A percentile compares a stretch with the other conserved stretches of the same genome.
phyloP scores from a whole-genome alignment of 495 filamentous ascomycete species.

The Penicillium ochrochloron region DNA sequence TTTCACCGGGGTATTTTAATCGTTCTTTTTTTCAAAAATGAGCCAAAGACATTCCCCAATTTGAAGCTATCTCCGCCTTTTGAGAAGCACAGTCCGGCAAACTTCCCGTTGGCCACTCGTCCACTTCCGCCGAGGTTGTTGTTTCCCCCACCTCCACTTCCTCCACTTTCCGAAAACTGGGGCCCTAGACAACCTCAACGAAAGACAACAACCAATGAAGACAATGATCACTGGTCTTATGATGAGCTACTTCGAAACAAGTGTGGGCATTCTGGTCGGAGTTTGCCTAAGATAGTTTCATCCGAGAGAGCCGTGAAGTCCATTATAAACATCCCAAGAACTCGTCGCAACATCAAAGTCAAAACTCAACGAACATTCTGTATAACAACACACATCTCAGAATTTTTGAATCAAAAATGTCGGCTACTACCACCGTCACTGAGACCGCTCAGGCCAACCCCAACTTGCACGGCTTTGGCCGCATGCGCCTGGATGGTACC shows the following conservation, averaged over 20 bases:
- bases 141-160: slow-evolving; percentile 19
- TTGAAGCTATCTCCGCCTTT: slow-evolving; percentile 4
- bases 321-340: slow-evolving; percentile 1
- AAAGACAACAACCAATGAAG: background rate
- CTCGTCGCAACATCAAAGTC: background rate
- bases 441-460: slow-evolving; percentile 6
- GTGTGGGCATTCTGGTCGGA: background rate
- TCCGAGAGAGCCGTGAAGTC: background rate
- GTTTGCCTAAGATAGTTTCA: background rate
- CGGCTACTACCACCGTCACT: slow-evolving; percentile 22
- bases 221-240: background rate
- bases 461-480: slow-evolving; percentile 19
- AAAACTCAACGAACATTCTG: background rate
- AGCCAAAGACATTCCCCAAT: background rate
- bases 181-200: slow-evolving; percentile 4
- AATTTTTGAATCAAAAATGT: slow-evolving; percentile 9
- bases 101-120: background rate
- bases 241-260: background rate
- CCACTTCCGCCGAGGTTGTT: background rate
- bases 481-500: slow-evolving; percentile 34
- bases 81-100: slow-evolving; percentile 8
- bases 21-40: background rate
- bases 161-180: slow-evolving; percentile 17
- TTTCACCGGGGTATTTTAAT: background rate
- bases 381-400: background rate